These are phyloP conservation scores for Backusella liffmaniae DNA, from an alignment of 192 early-diverging fungal genomes.

Conservation along the genomic window DNA sequence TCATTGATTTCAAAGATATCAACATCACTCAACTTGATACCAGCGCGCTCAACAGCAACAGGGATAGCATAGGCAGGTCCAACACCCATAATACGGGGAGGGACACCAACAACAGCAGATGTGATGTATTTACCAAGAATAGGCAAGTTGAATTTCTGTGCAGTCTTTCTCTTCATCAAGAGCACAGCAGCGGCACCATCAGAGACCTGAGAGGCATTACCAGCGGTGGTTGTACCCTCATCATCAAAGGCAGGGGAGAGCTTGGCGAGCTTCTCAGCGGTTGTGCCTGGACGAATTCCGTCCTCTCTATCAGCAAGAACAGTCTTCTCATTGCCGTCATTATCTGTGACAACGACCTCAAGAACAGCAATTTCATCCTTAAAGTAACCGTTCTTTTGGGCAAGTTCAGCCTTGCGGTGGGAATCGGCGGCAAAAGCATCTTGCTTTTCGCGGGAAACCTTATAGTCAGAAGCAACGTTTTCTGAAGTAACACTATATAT, in stretches of 20 bases:
- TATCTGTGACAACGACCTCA: slow-evolving; percentile 49
- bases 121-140: slow-evolving; percentile 58
- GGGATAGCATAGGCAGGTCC: slow-evolving; percentile 81
- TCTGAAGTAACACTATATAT: slow-evolving; percentile 69
- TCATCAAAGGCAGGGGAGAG: slow-evolving; percentile 86
- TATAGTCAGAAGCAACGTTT: slow-evolving; percentile 73
- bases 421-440: slow-evolving; percentile 74
- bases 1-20: slow-evolving; percentile 85
- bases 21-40: slow-evolving; percentile 56
- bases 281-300: slow-evolving; percentile 70
- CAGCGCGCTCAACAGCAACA: slow-evolving; percentile 70
- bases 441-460: slow-evolving; percentile 79
- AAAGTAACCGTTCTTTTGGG: slow-evolving; percentile 58
- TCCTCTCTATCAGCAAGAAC: slow-evolving; percentile 56
- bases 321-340: slow-evolving; percentile 67
- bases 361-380: slow-evolving; percentile 66
- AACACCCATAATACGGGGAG: slow-evolving; percentile 91
- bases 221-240: slow-evolving; percentile 90
- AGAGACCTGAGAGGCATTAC: slow-evolving; percentile 79
- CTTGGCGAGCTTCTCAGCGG: slow-evolving; percentile 82
- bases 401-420: slow-evolving; percentile 75
- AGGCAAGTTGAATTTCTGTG: slow-evolving; percentile 49
- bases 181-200: slow-evolving; percentile 79
- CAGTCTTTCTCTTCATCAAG: slow-evolving; percentile 65
- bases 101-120: slow-evolving; percentile 74